Evolutionary conservation across 2,329 filamentous ascomycete species (phyloP).

Genomic region (Furcasterigmium sp.): DNA sequence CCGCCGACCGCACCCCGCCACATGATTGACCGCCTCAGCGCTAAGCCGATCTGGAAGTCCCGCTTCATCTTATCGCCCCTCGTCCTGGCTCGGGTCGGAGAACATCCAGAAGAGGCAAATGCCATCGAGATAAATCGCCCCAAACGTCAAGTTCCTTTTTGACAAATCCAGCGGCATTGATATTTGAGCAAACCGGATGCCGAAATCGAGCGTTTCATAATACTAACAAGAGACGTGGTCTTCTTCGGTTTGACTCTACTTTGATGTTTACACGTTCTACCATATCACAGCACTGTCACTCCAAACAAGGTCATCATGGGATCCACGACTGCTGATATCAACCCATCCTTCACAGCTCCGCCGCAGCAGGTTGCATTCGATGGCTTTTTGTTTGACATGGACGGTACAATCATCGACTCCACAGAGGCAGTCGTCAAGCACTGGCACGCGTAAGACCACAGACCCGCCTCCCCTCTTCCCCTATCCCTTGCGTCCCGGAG

Average conservation of each 20-base stretch:
- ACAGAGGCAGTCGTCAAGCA: conserved; percentile 73
- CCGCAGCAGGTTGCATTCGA: conserved; percentile 30
- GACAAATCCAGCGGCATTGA: no score
- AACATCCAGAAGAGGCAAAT: no score
- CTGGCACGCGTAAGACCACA: conserved; percentile 64
- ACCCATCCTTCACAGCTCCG: conserved; percentile 10
- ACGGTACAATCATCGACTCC: conserved; percentile 79
- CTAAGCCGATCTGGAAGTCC: background rate
- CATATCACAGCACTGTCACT: no score
- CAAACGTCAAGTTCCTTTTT: no score
- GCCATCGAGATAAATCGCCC: no score
- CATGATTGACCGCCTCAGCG: conserved; percentile 6
- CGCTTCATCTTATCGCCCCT: background rate
- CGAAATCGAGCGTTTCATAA: no score
- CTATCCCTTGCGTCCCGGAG: conserved; percentile 5
- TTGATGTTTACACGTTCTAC: no score
- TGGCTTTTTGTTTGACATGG: conserved; percentile 68
- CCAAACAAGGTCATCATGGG: no score
- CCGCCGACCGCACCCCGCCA: conserved; percentile 7
- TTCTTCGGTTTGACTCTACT: no score
- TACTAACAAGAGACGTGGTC: no score
- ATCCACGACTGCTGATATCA: background rate
- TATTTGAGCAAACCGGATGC: no score
- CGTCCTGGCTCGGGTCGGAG: no score
- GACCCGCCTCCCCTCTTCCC: background rate